These are phyloP conservation scores for Yamadazyma triangularis DNA, from an alignment of 1,139 yeast genomes.

Conservation along the genomic window DNA sequence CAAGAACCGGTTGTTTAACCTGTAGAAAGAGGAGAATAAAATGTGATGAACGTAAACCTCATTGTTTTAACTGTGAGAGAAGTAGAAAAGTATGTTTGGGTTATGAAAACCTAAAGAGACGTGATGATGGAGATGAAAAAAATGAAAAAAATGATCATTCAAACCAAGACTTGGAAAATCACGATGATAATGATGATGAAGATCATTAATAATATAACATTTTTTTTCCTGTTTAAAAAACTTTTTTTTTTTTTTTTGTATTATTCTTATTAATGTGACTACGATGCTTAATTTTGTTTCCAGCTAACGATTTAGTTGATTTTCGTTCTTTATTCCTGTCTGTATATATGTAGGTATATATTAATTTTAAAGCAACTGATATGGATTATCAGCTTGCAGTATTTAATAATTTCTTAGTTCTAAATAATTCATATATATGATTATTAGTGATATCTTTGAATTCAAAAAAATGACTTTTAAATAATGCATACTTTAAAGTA, in stretches of 20 bases:
- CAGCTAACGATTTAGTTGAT: too few species aligned
- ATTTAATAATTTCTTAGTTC: conserved; percentile 25
- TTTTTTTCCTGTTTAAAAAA: too few species aligned
- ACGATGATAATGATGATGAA: background rate
- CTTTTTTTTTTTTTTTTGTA: too few species aligned
- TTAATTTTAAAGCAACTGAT: conserved; percentile 1
- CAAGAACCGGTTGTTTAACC: conserved; percentile 73
- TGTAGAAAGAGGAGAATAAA: conserved; percentile 68
- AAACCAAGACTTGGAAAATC: background rate
- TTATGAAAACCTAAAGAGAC: conserved; percentile 39
- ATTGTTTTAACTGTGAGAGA: conserved; percentile 69
- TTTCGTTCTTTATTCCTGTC: background rate
- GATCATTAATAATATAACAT: too few species aligned
- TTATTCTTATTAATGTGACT: too few species aligned
- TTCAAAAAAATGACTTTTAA: conserved; percentile 66
- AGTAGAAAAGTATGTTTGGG: conserved; percentile 68
- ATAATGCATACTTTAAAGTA: conserved; percentile 50
- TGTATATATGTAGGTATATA: background rate
- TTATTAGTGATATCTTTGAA: conserved; percentile 62
- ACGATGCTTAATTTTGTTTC: background rate
- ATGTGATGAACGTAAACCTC: conserved; percentile 74
- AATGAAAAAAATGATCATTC: conserved; percentile 2
- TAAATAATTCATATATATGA: conserved; percentile 56
- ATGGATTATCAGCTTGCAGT: conserved; percentile 4
- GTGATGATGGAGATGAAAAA: conserved; percentile 5